Base-by-base conservation (phyloP, 345 rosid genomes). In the Ricinus communis region DNA sequence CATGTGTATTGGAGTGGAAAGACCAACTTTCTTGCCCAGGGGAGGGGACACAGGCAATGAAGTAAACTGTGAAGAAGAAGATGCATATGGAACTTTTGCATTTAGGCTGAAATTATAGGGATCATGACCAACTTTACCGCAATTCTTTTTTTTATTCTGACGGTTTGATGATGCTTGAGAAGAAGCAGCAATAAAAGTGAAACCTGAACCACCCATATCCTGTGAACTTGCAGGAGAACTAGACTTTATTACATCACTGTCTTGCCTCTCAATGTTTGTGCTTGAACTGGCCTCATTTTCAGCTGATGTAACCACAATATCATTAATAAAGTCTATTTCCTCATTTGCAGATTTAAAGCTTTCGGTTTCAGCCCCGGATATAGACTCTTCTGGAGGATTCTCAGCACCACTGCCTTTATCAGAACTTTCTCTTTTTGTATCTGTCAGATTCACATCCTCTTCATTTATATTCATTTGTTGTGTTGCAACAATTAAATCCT, bases 331-430 rank as follows among this genome's bases (percentile, higher is more conserved):
- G 62, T 88, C 90, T 74, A 89, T 86, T 80, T 88, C 98, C 81
- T 95, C 98, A 33, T 83, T 81, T 68, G 91, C 98, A 45, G 98
- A 82, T 79, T 84, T 87, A 78, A 87, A 91, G 86, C 99, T 93
- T 82, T 93, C 97, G 46, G 97, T 86, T 74, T 93, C 98, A 74
- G 86, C 83, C 70, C 85, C 93, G 24, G 96, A 88, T 63, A 82
- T 31, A 65, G 84, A 82, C 28, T 81, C 90, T 28, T 84, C 90
- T 38, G 54, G 77, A 58, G 80, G 70, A 62, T 68, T 84, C 73
- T 85, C 90, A 70, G 65, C 57, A 69, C 78, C 73, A 76, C 36
- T 72, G 67, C 58, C 70, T 63, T 78, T 75, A 55, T 80, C 82
- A 72, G 65, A 58, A 73, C 60, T 74, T 79, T 78, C 85, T 70